Percentiles rank a stretch among this genome's conserved stretches.
Conservation (phyloP, 805 yeast species). For the Yueomyces sp. region DNA sequence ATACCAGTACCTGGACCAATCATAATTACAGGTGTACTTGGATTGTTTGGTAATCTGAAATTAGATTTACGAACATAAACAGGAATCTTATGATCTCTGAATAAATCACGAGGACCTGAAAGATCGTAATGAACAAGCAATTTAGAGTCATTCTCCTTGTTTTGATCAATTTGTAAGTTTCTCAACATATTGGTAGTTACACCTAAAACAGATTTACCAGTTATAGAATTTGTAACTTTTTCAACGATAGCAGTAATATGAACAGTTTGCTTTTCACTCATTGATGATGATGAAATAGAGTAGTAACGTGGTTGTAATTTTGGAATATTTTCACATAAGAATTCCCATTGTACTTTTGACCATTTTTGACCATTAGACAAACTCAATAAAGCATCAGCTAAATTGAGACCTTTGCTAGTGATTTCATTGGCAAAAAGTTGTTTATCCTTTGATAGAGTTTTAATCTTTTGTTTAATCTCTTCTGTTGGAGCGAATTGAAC, state of each 20-base stretch:
- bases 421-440: constrained; percentile 53
- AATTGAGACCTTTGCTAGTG: constrained; percentile 45
- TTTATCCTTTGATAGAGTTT: constrained; percentile 52
- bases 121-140: constrained; percentile 50
- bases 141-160: constrained; percentile 25
- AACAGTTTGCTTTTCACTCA: constrained; percentile 57
- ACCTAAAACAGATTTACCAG: constrained; percentile 34
- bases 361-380: constrained; percentile 59
- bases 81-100: constrained; percentile 46
- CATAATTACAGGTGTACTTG: constrained; percentile 73
- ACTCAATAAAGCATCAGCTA: constrained; percentile 57
- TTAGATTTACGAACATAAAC: constrained; percentile 91
- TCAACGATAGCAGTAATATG: constrained; percentile 92
- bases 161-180: constrained; percentile 50
- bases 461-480: constrained; percentile 27
- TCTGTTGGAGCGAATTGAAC: constrained; percentile 74
- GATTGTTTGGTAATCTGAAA: constrained; percentile 82
- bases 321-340: constrained; percentile 67
- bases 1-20: constrained; percentile 99
- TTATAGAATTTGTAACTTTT: constrained; percentile 25
- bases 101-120: constrained; percentile 67
- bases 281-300: constrained; percentile 85
- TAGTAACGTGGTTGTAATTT: constrained; percentile 89
- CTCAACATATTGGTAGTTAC: constrained; percentile 83
- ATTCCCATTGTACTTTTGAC: constrained; percentile 69